Base-by-base conservation (phyloP, 2,329 filamentous ascomycete genomes). In the Sphaerostilbella broomeana region DNA sequence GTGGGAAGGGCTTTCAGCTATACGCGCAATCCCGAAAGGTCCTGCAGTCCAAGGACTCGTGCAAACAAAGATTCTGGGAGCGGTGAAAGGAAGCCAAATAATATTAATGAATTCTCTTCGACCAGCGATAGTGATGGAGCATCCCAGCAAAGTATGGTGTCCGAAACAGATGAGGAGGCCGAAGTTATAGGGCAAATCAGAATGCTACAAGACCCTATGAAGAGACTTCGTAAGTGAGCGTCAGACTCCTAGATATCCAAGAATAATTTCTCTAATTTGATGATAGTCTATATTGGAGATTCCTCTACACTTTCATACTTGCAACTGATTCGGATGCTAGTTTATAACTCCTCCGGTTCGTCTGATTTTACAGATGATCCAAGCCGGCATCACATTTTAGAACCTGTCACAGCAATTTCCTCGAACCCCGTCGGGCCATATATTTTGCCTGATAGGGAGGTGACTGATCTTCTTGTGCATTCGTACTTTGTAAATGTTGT, bases 401-500 rank as follows among this genome's bases (percentile, higher is more conserved):
- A 79, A 52, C 66, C 66, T 20, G 67, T 65, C n/a, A 67, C 73
- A 28, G 61, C 67, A 4, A 57, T 75, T 2, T 65, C 72, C 1
- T 21, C 22, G 5, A 37, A 20, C 2, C 25, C 29, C 4, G 24
- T 34, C 13, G 18, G 27, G 17, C 40, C 17, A 10, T 33, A 35
- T 6, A 34, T 46, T 4, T 61, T 83, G 4, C 77, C 77, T 3
- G 70, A 78, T 42, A 68, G 67, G 38, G 60, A 65, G 42, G 75
- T 70, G 3, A 73, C 76, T 2, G 61, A 69, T 26, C 60, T 77
- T 2, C 40, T 59, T 12, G 39, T 48, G 5, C 19, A 49, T 12
- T 71, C 77, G 0, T 84, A 76, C 52, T 81, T 84, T 49, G 67
- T 65, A 35, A 78, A 81, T 53, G 75, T 77, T n/a, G 52, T 51